Conservation (phyloP, 2,329 filamentous ascomycete species). For the Pyrenophora teres region DNA sequence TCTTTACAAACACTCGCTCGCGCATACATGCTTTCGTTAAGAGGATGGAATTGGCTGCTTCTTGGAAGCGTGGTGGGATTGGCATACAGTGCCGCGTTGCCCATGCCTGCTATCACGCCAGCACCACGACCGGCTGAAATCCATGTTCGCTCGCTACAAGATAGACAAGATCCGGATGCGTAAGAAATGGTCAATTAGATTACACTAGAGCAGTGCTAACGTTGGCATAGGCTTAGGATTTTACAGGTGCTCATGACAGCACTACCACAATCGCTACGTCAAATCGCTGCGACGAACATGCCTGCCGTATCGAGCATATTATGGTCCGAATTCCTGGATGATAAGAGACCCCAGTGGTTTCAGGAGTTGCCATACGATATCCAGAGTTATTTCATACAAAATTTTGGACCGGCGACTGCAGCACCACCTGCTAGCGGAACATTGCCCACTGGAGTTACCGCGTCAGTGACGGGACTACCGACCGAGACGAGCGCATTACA, state of each 20-base stretch:
- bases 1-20: slow-evolving; percentile 20
- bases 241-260: slow-evolving; percentile 43
- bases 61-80: slow-evolving; percentile 15
- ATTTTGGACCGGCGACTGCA: slow-evolving; percentile 42
- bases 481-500: slow-evolving; percentile 6
- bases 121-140: slow-evolving; percentile 25
- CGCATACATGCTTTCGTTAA: slow-evolving; percentile 33
- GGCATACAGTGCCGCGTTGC: slow-evolving; percentile 18
- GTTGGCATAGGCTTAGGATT: slow-evolving; percentile 33
- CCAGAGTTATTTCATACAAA: slow-evolving; percentile 40
- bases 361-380: slow-evolving; percentile 38
- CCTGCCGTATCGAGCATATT: slow-evolving; percentile 44
- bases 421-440: slow-evolving; percentile 13
- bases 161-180: slow-evolving; percentile 39
- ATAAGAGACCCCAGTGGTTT: slow-evolving; percentile 44
- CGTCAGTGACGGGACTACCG: slow-evolving; percentile 4
- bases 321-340: slow-evolving; percentile 41
- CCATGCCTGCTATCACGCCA: slow-evolving; percentile 34
- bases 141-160: slow-evolving; percentile 15
- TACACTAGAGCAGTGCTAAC: slow-evolving; percentile 9
- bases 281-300: slow-evolving; percentile 43
- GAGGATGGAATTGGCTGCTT: slow-evolving; percentile 21
- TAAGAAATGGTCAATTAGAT: slow-evolving; percentile 19
- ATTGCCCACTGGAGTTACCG: slow-evolving; percentile 7
- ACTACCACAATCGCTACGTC: slow-evolving; percentile 41